These are phyloP conservation scores for Flaveria ramosissima DNA, from an alignment of 129 eudicot genomes.

Conservation along the genomic window DNA sequence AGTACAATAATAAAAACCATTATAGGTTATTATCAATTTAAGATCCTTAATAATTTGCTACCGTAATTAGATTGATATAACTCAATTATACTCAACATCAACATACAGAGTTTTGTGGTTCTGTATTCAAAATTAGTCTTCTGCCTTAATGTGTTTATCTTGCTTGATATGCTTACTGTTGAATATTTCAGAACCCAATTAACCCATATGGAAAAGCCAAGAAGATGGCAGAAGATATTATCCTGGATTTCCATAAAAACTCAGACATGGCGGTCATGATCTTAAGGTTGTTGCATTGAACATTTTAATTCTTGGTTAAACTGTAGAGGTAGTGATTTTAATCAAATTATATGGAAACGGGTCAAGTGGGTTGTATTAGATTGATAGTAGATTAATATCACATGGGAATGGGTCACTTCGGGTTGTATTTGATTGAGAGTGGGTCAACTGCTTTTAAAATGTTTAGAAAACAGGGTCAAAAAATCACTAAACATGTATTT, in stretches of 20 bases:
- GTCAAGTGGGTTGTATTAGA: slow-evolving; percentile 13
- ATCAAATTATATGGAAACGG: neutral
- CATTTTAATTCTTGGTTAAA: neutral
- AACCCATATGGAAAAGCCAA: slow-evolving; percentile 73
- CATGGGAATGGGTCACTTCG: neutral
- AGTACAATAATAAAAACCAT: neutral
- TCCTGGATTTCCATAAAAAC: slow-evolving; percentile 53
- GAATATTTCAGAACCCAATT: slow-evolving; percentile 47
- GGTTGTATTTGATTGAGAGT: slow-evolving; percentile 14
- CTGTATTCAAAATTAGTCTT: neutral
- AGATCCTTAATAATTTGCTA: neutral
- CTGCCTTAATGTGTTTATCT: neutral
- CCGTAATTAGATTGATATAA: neutral
- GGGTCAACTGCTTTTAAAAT: neutral
- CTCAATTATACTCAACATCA: neutral
- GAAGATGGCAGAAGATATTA: slow-evolving; percentile 76
- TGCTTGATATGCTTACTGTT: slow-evolving; percentile 25
- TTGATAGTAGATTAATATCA: neutral
- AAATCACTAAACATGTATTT: neutral
- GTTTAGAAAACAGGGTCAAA: neutral
- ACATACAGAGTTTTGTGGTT: neutral
- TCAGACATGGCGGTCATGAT: slow-evolving; percentile 65
- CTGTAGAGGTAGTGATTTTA: neutral
- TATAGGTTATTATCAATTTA: neutral
- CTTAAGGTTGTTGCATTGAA: slow-evolving; percentile 38